Conservation (phyloP, 2,329 filamentous ascomycete genomes). For the Paecilomyces niveus region DNA sequence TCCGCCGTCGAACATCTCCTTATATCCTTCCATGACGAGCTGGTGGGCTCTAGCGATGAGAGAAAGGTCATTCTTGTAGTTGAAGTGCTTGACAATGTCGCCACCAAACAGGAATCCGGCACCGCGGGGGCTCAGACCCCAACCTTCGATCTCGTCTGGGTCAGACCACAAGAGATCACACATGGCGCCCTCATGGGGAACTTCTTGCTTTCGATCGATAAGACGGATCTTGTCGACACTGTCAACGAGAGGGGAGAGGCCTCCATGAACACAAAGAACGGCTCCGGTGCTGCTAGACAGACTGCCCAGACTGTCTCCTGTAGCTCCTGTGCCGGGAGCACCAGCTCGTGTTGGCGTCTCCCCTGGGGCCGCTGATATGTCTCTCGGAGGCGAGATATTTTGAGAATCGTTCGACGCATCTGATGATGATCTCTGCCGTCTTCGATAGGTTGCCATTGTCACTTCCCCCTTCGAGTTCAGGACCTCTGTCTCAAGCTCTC, state of each 20-base stretch:
- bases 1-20: conserved; percentile 94
- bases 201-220: conserved; percentile 94
- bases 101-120: conserved; percentile 93
- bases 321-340: conserved; percentile 72
- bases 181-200: conserved; percentile 97
- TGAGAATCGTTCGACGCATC: conserved; percentile 28
- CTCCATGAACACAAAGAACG: conserved; percentile 92
- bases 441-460: conserved; percentile 50
- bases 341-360: conserved; percentile 52
- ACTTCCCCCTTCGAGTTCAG: conserved; percentile 76
- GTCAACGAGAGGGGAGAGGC: conserved; percentile 83
- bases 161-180: conserved; percentile 98
- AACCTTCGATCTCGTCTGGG: conserved; percentile 94
- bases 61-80: conserved; percentile 85
- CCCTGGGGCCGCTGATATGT: conserved; percentile 36
- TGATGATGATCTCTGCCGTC: conserved; percentile 23
- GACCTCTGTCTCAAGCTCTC: conserved; percentile 87
- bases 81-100: conserved; percentile 94
- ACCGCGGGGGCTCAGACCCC: conserved; percentile 88
- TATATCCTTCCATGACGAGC: conserved; percentile 98
- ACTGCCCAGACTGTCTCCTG: conserved; percentile 56
- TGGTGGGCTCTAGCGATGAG: conserved; percentile 93
- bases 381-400: conserved; percentile 32
- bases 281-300: conserved; percentile 56
- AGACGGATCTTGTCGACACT: conserved; percentile 92